Percentiles rank a stretch among this genome's conserved stretches.
Conservation (phyloP, 257 asterid species). For the Mentha longifolia region DNA sequence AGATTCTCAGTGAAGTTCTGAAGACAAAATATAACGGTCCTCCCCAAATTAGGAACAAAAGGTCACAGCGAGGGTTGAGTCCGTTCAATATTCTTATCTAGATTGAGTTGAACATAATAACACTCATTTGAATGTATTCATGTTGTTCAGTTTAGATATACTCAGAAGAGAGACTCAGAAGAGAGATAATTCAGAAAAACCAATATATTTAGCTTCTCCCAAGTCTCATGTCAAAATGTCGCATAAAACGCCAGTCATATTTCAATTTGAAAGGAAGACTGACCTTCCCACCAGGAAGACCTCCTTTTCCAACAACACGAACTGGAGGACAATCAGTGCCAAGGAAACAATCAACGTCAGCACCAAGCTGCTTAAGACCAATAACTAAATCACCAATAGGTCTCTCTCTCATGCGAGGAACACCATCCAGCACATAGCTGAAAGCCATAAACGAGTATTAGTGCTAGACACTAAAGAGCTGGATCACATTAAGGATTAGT, state of each 20-base stretch:
- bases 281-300: constrained; percentile 98
- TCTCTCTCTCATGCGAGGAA: constrained; percentile 99
- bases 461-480: constrained; percentile 7
- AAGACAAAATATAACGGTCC: neutral
- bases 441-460: constrained; percentile 30
- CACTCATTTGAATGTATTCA: neutral
- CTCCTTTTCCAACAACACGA: constrained; percentile 91
- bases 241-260: neutral
- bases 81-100: neutral
- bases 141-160: neutral
- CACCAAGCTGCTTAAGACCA: constrained; percentile 99
- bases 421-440: constrained; percentile 98
- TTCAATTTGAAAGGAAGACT: constrained; percentile 27
- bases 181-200: neutral
- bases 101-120: constrained; percentile 4
- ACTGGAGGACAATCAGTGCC: constrained; percentile 98
- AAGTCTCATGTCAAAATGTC: neutral
- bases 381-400: constrained; percentile 95
- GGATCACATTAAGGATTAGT: constrained; percentile 17
- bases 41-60: constrained; percentile 8
- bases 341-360: constrained; percentile 77
- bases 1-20: constrained; percentile 17
- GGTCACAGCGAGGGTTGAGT: neutral
- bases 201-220: neutral
- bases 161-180: constrained; percentile 2